phyloP scores from a whole-genome alignment of 257 asterid species.

The Leptodermis oblonga region DNA sequence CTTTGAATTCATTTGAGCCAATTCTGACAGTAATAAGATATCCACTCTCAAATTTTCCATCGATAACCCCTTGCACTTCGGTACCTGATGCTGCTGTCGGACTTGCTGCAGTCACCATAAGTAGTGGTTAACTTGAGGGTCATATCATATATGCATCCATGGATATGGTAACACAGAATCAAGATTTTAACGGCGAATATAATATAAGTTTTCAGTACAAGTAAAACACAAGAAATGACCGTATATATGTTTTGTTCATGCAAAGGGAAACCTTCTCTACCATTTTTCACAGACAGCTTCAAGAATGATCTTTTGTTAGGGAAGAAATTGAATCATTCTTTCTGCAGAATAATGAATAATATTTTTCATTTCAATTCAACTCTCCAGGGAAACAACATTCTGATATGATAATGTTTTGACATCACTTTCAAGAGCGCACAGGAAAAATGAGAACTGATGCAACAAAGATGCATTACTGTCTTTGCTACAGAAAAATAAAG shows the following conservation, averaged over 20 bases:
- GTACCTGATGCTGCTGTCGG: constrained; percentile 10
- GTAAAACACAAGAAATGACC: not conserved
- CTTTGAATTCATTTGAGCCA: constrained; percentile 68
- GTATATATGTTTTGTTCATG: no score
- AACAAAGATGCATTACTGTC: not conserved
- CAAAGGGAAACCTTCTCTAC: not conserved
- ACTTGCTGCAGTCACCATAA: not conserved
- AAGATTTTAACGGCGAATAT: no score
- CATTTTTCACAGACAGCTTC: not conserved
- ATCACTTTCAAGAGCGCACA: not conserved
- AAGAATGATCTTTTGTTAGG: not conserved
- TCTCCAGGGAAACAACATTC: not conserved
- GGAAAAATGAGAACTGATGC: not conserved
- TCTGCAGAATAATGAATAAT: not conserved
- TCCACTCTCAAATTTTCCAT: constrained; percentile 86
- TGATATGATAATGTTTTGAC: not conserved
- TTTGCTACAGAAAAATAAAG: no score
- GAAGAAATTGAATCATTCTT: not conserved
- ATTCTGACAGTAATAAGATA: constrained; percentile 70
- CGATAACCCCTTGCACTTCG: constrained; percentile 63
- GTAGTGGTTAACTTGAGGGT: not conserved
- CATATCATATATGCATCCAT: not conserved
- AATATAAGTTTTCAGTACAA: not conserved
- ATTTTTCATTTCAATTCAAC: not conserved
- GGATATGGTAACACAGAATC: not conserved